Evolutionary conservation across 2,329 filamentous ascomycete genomes (phyloP), one percentile per base, ranked within the genome.

Genomic region (Fusarium palustre): DNA sequence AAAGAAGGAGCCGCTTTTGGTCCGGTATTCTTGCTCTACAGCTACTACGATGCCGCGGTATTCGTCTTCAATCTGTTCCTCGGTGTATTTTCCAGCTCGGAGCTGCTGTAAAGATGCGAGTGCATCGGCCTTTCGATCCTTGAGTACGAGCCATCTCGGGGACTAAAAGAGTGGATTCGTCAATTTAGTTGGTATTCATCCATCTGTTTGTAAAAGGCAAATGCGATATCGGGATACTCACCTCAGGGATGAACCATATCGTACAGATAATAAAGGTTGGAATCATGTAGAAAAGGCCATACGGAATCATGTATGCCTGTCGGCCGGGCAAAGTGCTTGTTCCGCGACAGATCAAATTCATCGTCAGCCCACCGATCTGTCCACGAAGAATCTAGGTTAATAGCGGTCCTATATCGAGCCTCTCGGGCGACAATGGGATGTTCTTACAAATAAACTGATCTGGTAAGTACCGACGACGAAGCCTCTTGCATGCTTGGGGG

Each of bases 401-500:
- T 15, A 38, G 8, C 18, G 8, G 1, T 18, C 13, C 33, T 33
- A 9, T 34, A 13, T 34, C 15, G 7, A 5, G n/a, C 18, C 36
- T 39, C 5, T 5, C 6, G 6, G 10, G 4, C 8, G 4, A 10
- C 5, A 20, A 11, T 20, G 10, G 6, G 10, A 1, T 20, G n/a
- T 5, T 39, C 7, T 38, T 39, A 50, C 48, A 9, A 50, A 34
- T 18, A 50, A 62, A 25, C 74, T 75, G 7, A 79, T 59, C 43
- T 80, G 78, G 58, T 80, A 81, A 1, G 78, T 74, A 10, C 76
- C 76, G 4, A 80, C 78, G 22, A 76, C 73, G 20, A 79, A 71
- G 0, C 79, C 79, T 30, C 79, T 76, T 4, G 74, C 22, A 16
- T 50, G 7, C 3, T 60, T 0, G 33, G 74, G 68, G 69, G 55